Base-by-base conservation (phyloP, 73 alveolate species). In the Stentor coeruleus region DNA sequence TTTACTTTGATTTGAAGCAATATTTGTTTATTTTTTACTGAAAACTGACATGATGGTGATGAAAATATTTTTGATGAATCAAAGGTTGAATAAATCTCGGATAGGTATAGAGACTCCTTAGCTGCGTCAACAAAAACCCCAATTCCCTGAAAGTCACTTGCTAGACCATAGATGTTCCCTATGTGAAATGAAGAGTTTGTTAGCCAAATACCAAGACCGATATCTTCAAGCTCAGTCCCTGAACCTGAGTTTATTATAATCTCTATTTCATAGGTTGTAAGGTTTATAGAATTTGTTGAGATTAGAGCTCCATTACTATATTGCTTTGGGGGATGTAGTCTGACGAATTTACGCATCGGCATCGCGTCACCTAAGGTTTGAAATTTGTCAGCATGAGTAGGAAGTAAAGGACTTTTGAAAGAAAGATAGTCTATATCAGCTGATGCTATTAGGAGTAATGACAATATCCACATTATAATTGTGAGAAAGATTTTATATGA, bases 321-420 rank as follows among this genome's bases (percentile, higher is more conserved):
- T 40, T 66, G 79, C 41, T 11, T 2, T 26, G 79, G 79, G 33
- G 79, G 79, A 28, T 26, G 49, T 26, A 66, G 37, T 33, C 79
- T 66, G 11, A 66, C 79, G 33, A 20, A 66, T 33, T 66, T 66
- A 37, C 37, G n/a, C 41, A 66, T 28, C 14, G 79, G 79, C 1
- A 66, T 31, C 1, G 79, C 79, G 33, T 20, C n/a, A 28, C 79
- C 79, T 28, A 66, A 14, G 1, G 79, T 20, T 20, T 33, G 26
- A 66, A 66, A 66, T 40, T 66, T 66, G 14, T 66, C 40, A 20
- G 42, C 39, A 66, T 66, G 79, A 20, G n/a, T 40, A 37, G 79
- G 79, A 0, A 66, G 11, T 28, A 66, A 31, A 14, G 79, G 79
- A 33, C 79, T 66, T 66, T 33, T 66, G 33, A 66, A 66, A 26